Evolutionary conservation across 2,329 filamentous ascomycete genomes (phyloP).

Genomic region (Aureobasidium leucospermi): DNA sequence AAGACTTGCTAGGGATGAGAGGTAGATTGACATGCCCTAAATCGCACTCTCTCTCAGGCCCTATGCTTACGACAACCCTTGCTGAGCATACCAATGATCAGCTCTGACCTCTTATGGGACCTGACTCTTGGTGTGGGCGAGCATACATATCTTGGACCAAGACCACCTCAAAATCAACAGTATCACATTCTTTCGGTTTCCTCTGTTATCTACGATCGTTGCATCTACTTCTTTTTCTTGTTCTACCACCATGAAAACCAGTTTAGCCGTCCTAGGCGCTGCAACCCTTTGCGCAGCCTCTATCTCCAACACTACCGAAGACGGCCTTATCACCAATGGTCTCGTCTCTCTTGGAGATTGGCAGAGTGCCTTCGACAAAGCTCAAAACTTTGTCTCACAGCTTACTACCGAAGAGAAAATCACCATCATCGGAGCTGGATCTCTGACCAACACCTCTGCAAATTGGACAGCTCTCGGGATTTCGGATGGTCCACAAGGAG

Average conservation of each 20-base stretch:
- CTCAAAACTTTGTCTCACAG: conserved; percentile 70
- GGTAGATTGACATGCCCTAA: not conserved
- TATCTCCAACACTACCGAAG: not conserved
- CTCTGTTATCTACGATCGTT: not conserved
- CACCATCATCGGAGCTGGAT: conserved; percentile 83
- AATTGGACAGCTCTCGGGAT: conserved; percentile 67
- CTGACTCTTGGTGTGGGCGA: not conserved
- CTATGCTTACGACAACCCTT: not conserved
- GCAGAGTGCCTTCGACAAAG: conserved; percentile 67
- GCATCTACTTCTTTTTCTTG: too few species aligned
- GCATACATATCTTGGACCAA: not conserved
- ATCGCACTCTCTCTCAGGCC: not conserved
- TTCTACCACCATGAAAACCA: not conserved
- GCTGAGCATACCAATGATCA: not conserved
- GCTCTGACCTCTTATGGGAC: not conserved
- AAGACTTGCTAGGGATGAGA: too few species aligned
- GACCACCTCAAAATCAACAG: not conserved
- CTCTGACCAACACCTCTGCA: conserved; percentile 45
- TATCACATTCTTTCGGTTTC: not conserved
- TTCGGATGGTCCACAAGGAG: conserved; percentile 76
- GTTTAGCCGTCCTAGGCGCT: not conserved
- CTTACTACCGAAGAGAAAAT: conserved; percentile 83
- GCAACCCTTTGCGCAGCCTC: not conserved
- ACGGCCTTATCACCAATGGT: not conserved
- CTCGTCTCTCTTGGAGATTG: conserved; percentile 51